These are phyloP conservation scores for Colletotrichum cuscutae DNA, from an alignment of 2,329 filamentous ascomycete species.

Conservation along the genomic window DNA sequence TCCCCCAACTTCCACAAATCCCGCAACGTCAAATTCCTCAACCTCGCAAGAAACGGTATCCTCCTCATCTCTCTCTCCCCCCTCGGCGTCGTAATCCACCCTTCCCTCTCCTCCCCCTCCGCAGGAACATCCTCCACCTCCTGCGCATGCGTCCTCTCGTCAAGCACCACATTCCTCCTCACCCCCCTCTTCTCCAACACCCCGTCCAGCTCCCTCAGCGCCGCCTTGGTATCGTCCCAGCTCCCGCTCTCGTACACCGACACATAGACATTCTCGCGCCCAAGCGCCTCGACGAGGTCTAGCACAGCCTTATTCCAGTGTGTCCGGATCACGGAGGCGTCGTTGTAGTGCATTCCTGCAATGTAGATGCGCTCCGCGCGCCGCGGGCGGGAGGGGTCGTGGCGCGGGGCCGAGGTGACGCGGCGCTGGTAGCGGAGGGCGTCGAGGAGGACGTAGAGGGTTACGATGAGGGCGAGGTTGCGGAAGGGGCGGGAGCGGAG, in stretches of 20 bases:
- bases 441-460: conserved; percentile 51
- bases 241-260: conserved; percentile 76
- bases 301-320: conserved; percentile 73
- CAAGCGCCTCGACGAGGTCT: conserved; percentile 65
- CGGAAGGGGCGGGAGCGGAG: conserved; percentile 48
- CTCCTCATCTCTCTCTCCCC: conserved; percentile 67
- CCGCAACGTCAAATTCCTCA: conserved; percentile 72
- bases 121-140: conserved; percentile 52
- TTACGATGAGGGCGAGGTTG: conserved; percentile 46
- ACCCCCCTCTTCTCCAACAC: conserved; percentile 64
- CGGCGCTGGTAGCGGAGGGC: conserved; percentile 46
- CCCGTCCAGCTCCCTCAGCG: conserved; percentile 65
- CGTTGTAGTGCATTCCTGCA: conserved; percentile 76
- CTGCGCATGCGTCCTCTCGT: conserved; percentile 68
- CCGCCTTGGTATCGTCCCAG: conserved; percentile 74
- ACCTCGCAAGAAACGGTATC: conserved; percentile 73
- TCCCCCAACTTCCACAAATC: conserved; percentile 63
- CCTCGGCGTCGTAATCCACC: conserved; percentile 72
- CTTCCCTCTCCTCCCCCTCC: conserved; percentile 51
- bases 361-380: conserved; percentile 68
- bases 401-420: conserved; percentile 16
- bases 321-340: conserved; percentile 65
- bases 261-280: conserved; percentile 73
- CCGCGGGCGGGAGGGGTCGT: conserved; percentile 37
- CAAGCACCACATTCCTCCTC: conserved; percentile 64